phyloP scores from a whole-genome alignment of 345 rosid genomes.

The Psidium guajava region DNA sequence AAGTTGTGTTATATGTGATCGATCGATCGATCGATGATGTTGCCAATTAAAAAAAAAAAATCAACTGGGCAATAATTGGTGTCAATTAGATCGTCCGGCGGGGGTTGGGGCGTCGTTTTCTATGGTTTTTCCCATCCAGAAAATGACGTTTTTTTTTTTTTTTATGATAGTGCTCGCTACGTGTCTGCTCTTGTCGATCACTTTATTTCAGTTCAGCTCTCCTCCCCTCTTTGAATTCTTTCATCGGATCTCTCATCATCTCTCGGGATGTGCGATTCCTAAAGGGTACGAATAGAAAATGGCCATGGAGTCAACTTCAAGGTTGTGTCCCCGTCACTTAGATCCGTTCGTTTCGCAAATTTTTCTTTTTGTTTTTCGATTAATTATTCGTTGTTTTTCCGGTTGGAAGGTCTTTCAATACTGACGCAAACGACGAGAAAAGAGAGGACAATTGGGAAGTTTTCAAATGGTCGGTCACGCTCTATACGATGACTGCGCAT shows the following conservation, averaged over 20 bases:
- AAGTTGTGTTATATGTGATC: not conserved
- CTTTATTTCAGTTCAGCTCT: not conserved
- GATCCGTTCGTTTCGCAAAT: no score
- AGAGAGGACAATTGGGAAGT: not conserved
- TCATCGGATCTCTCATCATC: not conserved
- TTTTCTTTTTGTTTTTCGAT: not conserved
- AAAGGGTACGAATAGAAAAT: not conserved
- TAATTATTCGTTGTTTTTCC: not conserved
- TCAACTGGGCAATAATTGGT: not conserved
- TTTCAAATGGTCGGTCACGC: not conserved
- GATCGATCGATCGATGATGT: not conserved
- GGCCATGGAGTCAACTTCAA: not conserved
- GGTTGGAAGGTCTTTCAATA: not conserved
- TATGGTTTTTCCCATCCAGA: not conserved
- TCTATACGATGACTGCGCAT: not conserved
- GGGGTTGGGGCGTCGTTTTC: conserved; percentile 3
- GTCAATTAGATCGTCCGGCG: not conserved
- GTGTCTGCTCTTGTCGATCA: not conserved
- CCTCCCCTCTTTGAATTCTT: not conserved
- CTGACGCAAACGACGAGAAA: not conserved
- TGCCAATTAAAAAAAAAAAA: not conserved
- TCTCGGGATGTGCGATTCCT: not conserved
- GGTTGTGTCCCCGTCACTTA: not conserved
- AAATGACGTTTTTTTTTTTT: not conserved
- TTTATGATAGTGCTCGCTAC: not conserved